These are phyloP conservation scores for Ramaria sp. DNA, from an alignment of 768 basidiomycete genomes.

Conservation along the genomic window DNA sequence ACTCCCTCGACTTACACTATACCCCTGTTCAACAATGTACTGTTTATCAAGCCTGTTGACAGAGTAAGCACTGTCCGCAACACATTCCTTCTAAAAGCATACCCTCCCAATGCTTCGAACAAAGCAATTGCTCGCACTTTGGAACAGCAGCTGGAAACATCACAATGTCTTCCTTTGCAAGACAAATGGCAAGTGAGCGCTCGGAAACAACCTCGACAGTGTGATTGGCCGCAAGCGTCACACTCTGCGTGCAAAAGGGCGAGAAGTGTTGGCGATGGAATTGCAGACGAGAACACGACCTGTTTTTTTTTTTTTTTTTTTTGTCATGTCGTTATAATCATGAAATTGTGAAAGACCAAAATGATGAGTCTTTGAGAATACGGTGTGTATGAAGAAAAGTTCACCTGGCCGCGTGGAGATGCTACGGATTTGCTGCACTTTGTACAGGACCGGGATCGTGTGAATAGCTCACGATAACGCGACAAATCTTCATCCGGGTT, in stretches of 20 bases:
- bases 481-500: conserved; percentile 24
- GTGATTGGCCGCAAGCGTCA: conserved; percentile 29
- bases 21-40: too few species aligned
- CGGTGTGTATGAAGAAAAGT: too few species aligned
- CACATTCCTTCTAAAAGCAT: background rate
- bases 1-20: too few species aligned
- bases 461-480: conserved; percentile 26
- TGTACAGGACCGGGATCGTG: conserved; percentile 23
- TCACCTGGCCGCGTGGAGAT: conserved; percentile 33
- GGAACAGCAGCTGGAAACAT: conserved; percentile 32
- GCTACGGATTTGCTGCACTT: conserved; percentile 25
- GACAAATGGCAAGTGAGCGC: conserved; percentile 25
- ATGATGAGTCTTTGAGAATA: too few species aligned
- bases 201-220: conserved; percentile 40
- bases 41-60: conserved; percentile 30
- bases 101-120: conserved; percentile 32
- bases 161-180: conserved; percentile 34
- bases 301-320: too few species aligned
- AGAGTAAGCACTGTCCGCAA: background rate
- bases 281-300: conserved; percentile 19
- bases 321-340: too few species aligned
- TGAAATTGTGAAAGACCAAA: too few species aligned
- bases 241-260: conserved; percentile 35
- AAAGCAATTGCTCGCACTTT: conserved; percentile 38
- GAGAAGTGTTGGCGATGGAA: conserved; percentile 17